These are phyloP conservation scores for Chalciporus pseudorubinellus DNA, from an alignment of 768 basidiomycete genomes.

Conservation along the genomic window DNA sequence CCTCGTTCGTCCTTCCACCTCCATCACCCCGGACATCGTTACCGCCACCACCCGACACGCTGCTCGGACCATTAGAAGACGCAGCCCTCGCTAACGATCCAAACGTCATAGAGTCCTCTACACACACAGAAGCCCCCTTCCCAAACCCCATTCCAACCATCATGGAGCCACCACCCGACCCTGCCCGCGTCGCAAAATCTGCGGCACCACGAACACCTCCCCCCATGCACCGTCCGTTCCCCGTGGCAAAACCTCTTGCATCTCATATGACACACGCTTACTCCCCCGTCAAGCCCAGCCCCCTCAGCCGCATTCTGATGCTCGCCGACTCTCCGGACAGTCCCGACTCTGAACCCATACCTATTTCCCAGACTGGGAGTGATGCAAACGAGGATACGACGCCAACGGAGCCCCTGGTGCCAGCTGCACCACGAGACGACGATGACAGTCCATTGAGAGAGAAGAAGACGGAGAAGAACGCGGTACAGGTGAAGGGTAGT, in stretches of 20 bases:
- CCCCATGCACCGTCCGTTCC: constrained; percentile 50
- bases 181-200: constrained; percentile 6
- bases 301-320: constrained; percentile 76
- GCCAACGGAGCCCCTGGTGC: constrained; percentile 23
- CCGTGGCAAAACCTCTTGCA: constrained; percentile 68
- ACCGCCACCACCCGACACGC: constrained; percentile 45
- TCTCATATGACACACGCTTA: constrained; percentile 76
- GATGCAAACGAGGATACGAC: constrained; percentile 22
- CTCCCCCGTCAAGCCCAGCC: constrained; percentile 77
- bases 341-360: constrained; percentile 19
- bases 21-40: constrained; percentile 70
- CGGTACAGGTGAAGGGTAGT: constrained; percentile 3
- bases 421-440: constrained; percentile 37
- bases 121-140: neutral
- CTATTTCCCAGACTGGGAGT: neutral
- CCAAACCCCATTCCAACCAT: constrained; percentile 20
- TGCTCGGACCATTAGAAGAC: constrained; percentile 27
- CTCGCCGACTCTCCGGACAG: constrained; percentile 58
- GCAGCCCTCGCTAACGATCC: constrained; percentile 15
- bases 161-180: constrained; percentile 14
- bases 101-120: neutral
- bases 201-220: constrained; percentile 22
- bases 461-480: constrained; percentile 42
- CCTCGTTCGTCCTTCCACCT: constrained; percentile 74
- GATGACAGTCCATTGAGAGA: constrained; percentile 56